phyloP scores from a whole-genome alignment of 73 alveolate genomes.

The Paraurostyla sp. region DNA sequence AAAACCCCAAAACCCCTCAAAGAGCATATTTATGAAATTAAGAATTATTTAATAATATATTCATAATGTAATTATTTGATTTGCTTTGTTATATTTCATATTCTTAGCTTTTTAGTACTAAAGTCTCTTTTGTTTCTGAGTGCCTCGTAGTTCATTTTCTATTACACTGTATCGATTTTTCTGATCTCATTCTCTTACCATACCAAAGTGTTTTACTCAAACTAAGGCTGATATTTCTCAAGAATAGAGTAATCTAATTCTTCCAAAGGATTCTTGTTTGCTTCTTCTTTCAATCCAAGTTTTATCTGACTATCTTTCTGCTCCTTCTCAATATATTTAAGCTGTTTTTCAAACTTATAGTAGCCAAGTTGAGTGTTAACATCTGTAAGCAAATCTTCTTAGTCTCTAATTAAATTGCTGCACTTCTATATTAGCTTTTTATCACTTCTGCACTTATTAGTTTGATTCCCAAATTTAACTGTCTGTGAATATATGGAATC shows the following conservation, averaged over 20 bases:
- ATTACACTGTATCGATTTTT: background rate
- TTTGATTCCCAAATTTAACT: background rate
- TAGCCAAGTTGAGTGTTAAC: background rate
- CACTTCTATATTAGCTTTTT: background rate
- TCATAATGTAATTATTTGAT: no score
- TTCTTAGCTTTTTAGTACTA: background rate
- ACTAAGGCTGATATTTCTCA: background rate
- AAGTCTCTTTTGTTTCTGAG: background rate
- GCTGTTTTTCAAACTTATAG: background rate
- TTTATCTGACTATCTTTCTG: background rate
- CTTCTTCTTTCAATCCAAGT: no score
- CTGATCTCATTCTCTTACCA: conserved; percentile 35
- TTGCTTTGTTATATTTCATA: no score
- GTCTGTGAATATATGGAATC: conserved; percentile 6
- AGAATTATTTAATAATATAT: no score
- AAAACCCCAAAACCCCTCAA: no score
- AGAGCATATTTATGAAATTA: no score
- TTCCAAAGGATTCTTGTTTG: background rate
- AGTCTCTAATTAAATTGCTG: background rate
- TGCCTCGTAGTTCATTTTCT: conserved; percentile 14
- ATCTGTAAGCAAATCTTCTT: background rate
- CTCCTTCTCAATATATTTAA: background rate
- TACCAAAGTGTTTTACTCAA: background rate
- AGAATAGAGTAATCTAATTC: conserved; percentile 21
- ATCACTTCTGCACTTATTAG: background rate